Evolutionary conservation across 2,329 filamentous ascomycete species (phyloP).

Genomic region (Fusarium nurragi): DNA sequence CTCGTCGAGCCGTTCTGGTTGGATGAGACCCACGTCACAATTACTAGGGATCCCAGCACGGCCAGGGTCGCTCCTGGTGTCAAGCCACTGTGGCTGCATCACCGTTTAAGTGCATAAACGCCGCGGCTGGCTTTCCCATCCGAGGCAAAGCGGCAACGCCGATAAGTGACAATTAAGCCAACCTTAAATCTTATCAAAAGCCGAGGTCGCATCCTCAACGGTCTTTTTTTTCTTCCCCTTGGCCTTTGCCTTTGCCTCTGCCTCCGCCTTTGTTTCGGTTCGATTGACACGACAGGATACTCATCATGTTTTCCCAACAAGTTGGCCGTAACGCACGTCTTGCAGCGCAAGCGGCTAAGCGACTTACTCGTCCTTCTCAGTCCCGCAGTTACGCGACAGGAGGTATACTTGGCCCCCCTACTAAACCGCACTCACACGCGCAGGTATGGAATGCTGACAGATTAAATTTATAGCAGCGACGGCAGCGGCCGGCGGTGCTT

Average conservation of each 20-base stretch:
- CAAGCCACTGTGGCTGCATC: constrained; percentile 4
- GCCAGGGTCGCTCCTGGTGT: neutral
- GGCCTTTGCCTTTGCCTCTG: neutral
- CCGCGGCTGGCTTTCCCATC: constrained; percentile 33
- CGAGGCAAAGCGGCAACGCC: constrained; percentile 37
- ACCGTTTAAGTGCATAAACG: constrained; percentile 35
- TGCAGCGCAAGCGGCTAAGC: constrained; percentile 38
- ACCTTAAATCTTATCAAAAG: constrained; percentile 30
- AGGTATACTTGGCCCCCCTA: constrained; percentile 28
- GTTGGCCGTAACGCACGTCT: constrained; percentile 41
- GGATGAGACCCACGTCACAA: constrained; percentile 33
- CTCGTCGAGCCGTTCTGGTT: constrained; percentile 28
- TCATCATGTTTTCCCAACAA: constrained; percentile 39
- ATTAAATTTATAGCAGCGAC: constrained; percentile 10
- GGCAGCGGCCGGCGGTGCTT: constrained; percentile 30
- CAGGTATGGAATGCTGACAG: constrained; percentile 28
- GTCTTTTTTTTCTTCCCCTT: neutral
- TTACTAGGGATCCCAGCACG: constrained; percentile 15
- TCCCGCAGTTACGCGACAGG: constrained; percentile 43
- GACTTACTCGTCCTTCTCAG: constrained; percentile 28
- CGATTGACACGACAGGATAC: neutral
- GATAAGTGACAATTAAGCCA: constrained; percentile 16
- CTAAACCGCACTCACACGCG: constrained; percentile 3
- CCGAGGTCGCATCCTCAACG: constrained; percentile 17
- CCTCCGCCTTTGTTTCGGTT: neutral